phyloP scores from a whole-genome alignment of 1,284 basidiomycete species.

The Pascua guehoae region DNA sequence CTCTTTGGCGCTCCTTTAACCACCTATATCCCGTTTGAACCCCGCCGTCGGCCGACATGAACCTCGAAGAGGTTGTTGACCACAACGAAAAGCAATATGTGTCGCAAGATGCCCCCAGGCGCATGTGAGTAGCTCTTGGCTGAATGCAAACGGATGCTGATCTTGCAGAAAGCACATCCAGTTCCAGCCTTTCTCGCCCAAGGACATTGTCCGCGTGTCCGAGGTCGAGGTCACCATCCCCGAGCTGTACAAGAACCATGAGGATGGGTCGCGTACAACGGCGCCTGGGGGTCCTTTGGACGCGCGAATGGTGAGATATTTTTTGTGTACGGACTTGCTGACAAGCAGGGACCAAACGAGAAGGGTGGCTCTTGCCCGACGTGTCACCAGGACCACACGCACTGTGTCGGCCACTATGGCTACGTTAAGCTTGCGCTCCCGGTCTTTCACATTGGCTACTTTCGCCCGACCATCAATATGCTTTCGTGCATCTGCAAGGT shows the following conservation, averaged over 20 bases:
- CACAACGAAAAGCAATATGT: slow-evolving; percentile 69
- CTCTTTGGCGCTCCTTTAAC: too few species aligned
- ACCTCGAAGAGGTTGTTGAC: slow-evolving; percentile 24
- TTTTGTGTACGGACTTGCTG: not conserved
- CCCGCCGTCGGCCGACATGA: slow-evolving; percentile 3
- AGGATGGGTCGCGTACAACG: slow-evolving; percentile 56
- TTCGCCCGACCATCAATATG: slow-evolving; percentile 90
- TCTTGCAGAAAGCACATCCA: slow-evolving; percentile 78
- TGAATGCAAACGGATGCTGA: slow-evolving; percentile 1
- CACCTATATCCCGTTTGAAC: too few species aligned
- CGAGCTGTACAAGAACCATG: slow-evolving; percentile 70
- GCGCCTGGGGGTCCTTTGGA: slow-evolving; percentile 91
- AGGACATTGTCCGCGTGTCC: slow-evolving; percentile 88
- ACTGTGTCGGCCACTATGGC: slow-evolving; percentile 97
- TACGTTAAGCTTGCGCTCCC: slow-evolving; percentile 95
- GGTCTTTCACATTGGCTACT: slow-evolving; percentile 97
- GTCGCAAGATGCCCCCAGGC: slow-evolving; percentile 80
- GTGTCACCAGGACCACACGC: slow-evolving; percentile 84
- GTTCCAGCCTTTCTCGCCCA: slow-evolving; percentile 84
- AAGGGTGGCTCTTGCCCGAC: slow-evolving; percentile 92
- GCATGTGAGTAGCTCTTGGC: slow-evolving; percentile 63
- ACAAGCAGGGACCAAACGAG: slow-evolving; percentile 81
- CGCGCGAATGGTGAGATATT: slow-evolving; percentile 64
- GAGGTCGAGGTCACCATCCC: slow-evolving; percentile 91
- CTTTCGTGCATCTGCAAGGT: slow-evolving; percentile 97